These are phyloP conservation scores for Posidonia australis DNA, from an alignment of 106 monocot genomes.

Conservation along the genomic window DNA sequence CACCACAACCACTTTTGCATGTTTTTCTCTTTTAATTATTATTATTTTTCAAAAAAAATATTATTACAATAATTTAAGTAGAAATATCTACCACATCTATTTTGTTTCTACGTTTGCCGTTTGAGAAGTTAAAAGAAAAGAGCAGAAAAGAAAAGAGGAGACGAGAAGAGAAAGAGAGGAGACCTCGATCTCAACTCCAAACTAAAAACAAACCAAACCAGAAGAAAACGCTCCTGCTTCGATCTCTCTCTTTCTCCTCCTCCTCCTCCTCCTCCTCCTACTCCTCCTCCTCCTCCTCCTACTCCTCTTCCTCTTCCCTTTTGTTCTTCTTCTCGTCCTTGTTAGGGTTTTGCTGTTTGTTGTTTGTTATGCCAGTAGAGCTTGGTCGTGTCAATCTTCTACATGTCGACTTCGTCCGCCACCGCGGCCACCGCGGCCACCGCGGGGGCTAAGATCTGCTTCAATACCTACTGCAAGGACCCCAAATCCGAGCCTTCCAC, in stretches of 20 bases:
- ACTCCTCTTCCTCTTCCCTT: background rate
- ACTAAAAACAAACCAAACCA: background rate
- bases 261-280: background rate
- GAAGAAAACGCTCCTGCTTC: background rate
- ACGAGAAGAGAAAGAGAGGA: background rate
- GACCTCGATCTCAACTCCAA: slow-evolving; percentile 1
- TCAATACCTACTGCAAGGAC: slow-evolving; percentile 17
- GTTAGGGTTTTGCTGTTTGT: no score
- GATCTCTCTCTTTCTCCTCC: background rate
- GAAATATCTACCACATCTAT: no score
- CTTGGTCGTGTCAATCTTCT: background rate
- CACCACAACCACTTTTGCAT: no score
- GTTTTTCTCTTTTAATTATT: no score
- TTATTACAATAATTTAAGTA: no score
- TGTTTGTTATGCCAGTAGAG: no score
- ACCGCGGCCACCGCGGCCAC: background rate
- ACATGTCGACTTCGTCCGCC: background rate
- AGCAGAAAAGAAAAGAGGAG: background rate
- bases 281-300: background rate
- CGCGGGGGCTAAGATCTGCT: slow-evolving; percentile 19
- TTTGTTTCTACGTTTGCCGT: no score
- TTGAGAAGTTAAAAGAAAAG: background rate
- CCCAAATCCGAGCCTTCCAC: slow-evolving; percentile 1
- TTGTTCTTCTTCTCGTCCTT: background rate
- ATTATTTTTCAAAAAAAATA: no score